Base-by-base conservation (phyloP, 2,329 filamentous ascomycete species). In the Cytospora schulzeri region DNA sequence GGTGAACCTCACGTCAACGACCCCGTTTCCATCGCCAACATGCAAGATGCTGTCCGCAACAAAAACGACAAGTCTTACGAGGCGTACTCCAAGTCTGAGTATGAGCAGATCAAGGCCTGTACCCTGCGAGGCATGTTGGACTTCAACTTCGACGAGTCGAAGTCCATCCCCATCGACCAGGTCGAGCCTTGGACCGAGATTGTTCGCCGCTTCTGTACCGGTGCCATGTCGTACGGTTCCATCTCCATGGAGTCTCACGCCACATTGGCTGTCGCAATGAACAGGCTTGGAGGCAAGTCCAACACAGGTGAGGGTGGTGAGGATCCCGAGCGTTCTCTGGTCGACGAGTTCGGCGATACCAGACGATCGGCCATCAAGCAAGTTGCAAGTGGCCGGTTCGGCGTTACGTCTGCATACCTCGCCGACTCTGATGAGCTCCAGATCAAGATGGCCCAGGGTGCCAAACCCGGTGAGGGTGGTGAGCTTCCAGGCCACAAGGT, bases 31-130 rank as follows among this genome's bases (percentile, higher is more conserved):
- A 97, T 98, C 79, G 94, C 94, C 73, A 97, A 97, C 78, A 92
- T 98, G 67, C 94, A 97, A 78, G 94, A 98, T 77, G 94, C 94
- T 15, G 94, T 97, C 19, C 91, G 94, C 65, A 94, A 90, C 68
- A 97, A 97, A 87, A 97, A 98, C 73, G 93, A 97, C 82, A 97
- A 97, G 81, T 97, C 94, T 0, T 98, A 97, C 77, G 93, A 97
- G 79, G 93, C 94, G 0, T 98, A 98, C 79, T 96, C 94, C 0
- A 87, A 90, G 68, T 91, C 92, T 2, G 93, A 95, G 76, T 96
- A 97, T 74, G 93, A 97, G 81, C 91, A 95, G 74, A 97, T 97
- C 82, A 97, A 97, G 83, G 88, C 92, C 73, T 98, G 94, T 79
- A 98, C 94, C 1, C 87, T 98, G 9, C 92, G 94, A 75, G 94